phyloP scores from a whole-genome alignment of 2,329 filamentous ascomycete species.

The Fonsecaea multimorphosa region DNA sequence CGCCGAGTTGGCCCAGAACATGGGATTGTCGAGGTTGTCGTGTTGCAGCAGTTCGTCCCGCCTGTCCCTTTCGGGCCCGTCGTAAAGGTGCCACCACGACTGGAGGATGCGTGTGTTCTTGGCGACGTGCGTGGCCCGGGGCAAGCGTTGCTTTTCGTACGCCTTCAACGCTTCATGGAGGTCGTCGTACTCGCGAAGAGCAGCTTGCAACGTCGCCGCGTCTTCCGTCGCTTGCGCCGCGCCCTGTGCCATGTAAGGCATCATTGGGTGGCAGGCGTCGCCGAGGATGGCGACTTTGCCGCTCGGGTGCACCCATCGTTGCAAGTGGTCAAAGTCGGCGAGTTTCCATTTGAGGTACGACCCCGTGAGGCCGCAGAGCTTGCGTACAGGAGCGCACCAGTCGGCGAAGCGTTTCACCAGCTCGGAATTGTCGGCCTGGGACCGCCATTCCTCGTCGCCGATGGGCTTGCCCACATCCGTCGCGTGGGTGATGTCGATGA shows the following conservation, averaged over 20 bases:
- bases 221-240: constrained; percentile 55
- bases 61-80: constrained; percentile 39
- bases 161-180: constrained; percentile 25
- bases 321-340: constrained; percentile 40
- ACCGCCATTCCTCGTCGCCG: constrained; percentile 41
- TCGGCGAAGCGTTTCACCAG: constrained; percentile 41
- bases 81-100: constrained; percentile 44
- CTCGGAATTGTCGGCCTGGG: constrained; percentile 40
- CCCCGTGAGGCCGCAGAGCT: constrained; percentile 40
- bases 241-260: constrained; percentile 53
- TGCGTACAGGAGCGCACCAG: constrained; percentile 43
- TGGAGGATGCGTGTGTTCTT: constrained; percentile 44
- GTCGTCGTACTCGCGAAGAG: constrained; percentile 23
- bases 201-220: constrained; percentile 40
- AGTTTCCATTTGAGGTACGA: constrained; percentile 40
- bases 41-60: constrained; percentile 41
- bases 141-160: constrained; percentile 55
- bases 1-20: constrained; percentile 41
- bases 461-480: constrained; percentile 35
- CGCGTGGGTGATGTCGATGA: constrained; percentile 41
- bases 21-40: constrained; percentile 40
- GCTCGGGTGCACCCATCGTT: constrained; percentile 42
- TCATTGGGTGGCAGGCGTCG: constrained; percentile 54
- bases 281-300: constrained; percentile 48
- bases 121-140: constrained; percentile 40